A percentile compares a stretch with the other conserved stretches of the same genome.
Evolutionary conservation across 2,329 filamentous ascomycete genomes (phyloP).

Genomic region (Fusarium sp.): DNA sequence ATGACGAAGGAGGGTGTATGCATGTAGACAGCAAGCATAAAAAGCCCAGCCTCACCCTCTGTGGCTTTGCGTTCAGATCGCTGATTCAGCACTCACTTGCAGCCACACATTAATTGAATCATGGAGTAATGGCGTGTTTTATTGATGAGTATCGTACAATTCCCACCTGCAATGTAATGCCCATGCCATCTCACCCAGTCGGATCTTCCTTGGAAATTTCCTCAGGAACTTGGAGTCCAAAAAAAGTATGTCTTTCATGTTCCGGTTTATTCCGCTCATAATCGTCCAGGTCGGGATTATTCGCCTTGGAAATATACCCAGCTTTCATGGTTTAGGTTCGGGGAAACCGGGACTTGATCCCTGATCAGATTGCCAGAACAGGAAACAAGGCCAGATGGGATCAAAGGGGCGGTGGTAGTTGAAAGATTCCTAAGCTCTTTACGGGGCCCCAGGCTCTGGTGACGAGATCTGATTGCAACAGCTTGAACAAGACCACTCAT

Average conservation of each 20-base stretch:
- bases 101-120: constrained; percentile 26
- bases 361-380: constrained; percentile 22
- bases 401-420: constrained; percentile 6
- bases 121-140: constrained; percentile 44
- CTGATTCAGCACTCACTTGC: not conserved
- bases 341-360: constrained; percentile 29
- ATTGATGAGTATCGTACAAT: constrained; percentile 43
- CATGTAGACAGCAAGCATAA: not conserved
- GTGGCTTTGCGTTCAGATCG: not conserved
- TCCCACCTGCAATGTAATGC: constrained; percentile 25
- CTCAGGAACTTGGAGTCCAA: constrained; percentile 22
- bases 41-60: not conserved
- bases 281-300: constrained; percentile 5
- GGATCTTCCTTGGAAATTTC: constrained; percentile 17
- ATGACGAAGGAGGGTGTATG: constrained; percentile 18
- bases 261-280: constrained; percentile 29
- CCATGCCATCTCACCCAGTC: constrained; percentile 35
- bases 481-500: constrained; percentile 3
- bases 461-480: constrained; percentile 22
- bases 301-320: constrained; percentile 21
- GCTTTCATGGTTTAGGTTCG: constrained; percentile 27
- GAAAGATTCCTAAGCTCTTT: not conserved
- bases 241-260: not conserved
- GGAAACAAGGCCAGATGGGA: constrained; percentile 23
- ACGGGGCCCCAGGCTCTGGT: not conserved